These are phyloP conservation scores for Pyricularia pennisetigena DNA, from an alignment of 2,329 filamentous ascomycete species.

Conservation along the genomic window DNA sequence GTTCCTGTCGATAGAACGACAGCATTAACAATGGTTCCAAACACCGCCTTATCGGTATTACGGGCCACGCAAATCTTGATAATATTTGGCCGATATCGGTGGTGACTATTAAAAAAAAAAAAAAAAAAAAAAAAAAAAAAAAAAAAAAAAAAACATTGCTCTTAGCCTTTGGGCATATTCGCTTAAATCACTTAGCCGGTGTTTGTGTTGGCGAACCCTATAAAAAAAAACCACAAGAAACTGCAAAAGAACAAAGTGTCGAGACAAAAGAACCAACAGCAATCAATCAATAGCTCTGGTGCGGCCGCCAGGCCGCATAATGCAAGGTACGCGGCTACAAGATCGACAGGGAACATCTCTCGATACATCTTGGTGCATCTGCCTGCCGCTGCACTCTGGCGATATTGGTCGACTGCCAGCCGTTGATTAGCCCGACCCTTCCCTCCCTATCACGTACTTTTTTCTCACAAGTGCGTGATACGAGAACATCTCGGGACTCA, in stretches of 20 bases:
- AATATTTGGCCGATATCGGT: not conserved
- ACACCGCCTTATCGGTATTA: not conserved
- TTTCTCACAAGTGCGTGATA: not conserved
- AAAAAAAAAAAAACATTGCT: too few relatives aligned
- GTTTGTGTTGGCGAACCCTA: not conserved
- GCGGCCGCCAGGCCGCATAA: slow-evolving; percentile 1
- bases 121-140: too few relatives aligned
- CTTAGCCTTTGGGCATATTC: not conserved
- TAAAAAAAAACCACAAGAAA: not conserved
- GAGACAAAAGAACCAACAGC: not conserved
- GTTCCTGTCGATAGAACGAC: not conserved
- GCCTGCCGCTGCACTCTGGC: not conserved
- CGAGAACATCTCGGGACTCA: not conserved
- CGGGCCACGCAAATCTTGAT: not conserved
- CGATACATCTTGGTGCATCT: not conserved
- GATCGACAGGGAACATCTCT: slow-evolving; percentile 1
- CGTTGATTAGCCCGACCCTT: not conserved
- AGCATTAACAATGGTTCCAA: not conserved
- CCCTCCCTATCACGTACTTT: not conserved
- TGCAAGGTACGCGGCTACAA: slow-evolving; percentile 3
- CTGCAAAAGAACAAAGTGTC: not conserved
- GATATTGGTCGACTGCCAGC: not conserved
- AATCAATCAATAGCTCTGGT: not conserved
- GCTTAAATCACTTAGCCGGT: not conserved
- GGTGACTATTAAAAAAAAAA: too few relatives aligned